phyloP scores from a whole-genome alignment of 345 rosid genomes.

The Mallotus nudiflorus region DNA sequence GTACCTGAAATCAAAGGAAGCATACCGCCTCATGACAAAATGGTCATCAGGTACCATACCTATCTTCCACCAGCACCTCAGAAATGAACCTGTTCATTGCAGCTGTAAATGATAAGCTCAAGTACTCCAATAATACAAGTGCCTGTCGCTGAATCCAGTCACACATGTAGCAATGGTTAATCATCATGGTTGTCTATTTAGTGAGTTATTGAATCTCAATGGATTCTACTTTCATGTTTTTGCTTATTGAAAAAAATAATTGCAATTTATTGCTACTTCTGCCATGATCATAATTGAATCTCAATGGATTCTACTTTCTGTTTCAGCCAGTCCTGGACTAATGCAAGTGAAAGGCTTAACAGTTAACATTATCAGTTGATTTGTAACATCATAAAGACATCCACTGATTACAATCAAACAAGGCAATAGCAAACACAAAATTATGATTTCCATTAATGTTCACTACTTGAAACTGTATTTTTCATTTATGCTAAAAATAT shows the following conservation, averaged over 20 bases:
- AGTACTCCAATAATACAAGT: background rate
- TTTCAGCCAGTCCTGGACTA: background rate
- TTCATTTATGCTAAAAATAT: no score
- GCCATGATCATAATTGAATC: background rate
- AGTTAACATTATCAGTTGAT: background rate
- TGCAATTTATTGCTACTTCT: background rate
- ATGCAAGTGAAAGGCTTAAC: background rate
- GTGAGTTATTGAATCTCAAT: background rate
- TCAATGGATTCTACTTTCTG: no score
- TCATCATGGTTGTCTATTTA: background rate
- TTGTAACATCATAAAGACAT: no score
- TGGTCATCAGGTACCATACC: slow-evolving; percentile 28
- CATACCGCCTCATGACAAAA: slow-evolving; percentile 40
- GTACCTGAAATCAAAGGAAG: slow-evolving; percentile 27
- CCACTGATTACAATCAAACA: background rate
- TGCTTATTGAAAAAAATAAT: background rate
- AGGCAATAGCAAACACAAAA: background rate
- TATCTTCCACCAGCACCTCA: background rate
- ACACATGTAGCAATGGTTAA: background rate
- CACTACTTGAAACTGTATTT: background rate
- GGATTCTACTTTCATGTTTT: background rate
- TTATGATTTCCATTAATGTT: background rate
- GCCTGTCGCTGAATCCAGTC: background rate
- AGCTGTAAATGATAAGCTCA: background rate
- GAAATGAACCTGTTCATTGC: background rate